Percentiles rank a stretch among this genome's conserved stretches.
Conservation (phyloP, 2,329 filamentous ascomycete species). For the Aspergillus novofumigatus region DNA sequence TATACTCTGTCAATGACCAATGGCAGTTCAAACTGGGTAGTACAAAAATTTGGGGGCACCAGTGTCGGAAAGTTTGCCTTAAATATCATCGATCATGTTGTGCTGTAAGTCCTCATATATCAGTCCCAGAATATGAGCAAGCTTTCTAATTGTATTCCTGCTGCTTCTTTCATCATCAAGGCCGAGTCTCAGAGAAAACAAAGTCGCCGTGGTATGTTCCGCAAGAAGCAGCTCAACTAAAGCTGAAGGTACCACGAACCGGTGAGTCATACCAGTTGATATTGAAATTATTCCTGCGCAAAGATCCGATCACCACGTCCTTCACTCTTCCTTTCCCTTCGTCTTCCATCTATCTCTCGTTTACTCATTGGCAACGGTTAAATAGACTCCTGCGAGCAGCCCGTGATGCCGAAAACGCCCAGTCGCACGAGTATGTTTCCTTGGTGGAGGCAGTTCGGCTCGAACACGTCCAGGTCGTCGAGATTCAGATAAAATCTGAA, state of each 20-base stretch:
- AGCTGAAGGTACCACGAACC: conserved; percentile 88
- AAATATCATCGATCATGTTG: conserved; percentile 69
- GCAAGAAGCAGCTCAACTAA: conserved; percentile 93
- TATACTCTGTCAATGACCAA: conserved; percentile 10
- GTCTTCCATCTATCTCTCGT: not conserved
- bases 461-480: conserved; percentile 74
- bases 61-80: conserved; percentile 90
- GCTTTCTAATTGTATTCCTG: not conserved
- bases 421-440: conserved; percentile 59
- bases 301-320: not conserved
- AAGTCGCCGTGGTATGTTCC: conserved; percentile 90
- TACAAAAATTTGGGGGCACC: conserved; percentile 94
- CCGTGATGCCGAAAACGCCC: conserved; percentile 45
- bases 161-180: conserved; percentile 34
- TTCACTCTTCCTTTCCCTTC: not conserved
- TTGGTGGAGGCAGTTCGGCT: conserved; percentile 76
- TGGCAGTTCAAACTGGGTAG: conserved; percentile 60
- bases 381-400: conserved; percentile 45
- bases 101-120: conserved; percentile 46
- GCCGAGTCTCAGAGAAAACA: conserved; percentile 61
- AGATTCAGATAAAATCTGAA: conserved; percentile 56
- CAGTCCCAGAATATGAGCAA: not conserved
- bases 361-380: conserved; percentile 4
- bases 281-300: not conserved
- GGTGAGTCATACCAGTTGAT: conserved; percentile 56